Conservation (phyloP, 2,329 filamentous ascomycete species). For the Alternaria brassicae region DNA sequence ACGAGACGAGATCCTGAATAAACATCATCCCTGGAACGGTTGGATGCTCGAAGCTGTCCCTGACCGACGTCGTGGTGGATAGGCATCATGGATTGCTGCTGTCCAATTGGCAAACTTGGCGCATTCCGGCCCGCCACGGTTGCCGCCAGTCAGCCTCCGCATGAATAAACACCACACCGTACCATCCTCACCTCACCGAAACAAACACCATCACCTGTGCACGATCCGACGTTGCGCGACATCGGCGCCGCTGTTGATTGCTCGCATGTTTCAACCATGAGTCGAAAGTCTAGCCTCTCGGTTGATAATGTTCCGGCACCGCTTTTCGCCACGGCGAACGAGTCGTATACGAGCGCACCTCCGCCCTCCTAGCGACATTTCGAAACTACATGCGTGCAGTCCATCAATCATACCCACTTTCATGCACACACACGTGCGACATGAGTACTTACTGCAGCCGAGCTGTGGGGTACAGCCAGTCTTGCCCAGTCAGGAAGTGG, state of each 20-base stretch:
- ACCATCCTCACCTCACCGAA: background rate
- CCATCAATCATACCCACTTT: constrained; percentile 1
- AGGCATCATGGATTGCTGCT: background rate
- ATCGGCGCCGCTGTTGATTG: background rate
- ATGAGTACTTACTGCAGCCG: background rate
- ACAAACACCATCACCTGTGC: background rate
- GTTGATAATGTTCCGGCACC: background rate
- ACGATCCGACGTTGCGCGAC: background rate
- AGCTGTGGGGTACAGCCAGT: background rate
- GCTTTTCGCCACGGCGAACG: background rate
- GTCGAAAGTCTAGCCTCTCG: background rate
- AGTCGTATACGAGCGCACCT: background rate
- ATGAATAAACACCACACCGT: background rate
- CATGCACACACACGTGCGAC: background rate
- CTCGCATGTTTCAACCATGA: background rate
- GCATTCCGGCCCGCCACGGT: background rate
- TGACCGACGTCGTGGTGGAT: background rate
- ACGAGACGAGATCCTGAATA: background rate
- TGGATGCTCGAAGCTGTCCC: background rate
- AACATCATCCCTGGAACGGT: background rate
- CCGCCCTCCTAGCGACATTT: background rate
- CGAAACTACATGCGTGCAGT: background rate
- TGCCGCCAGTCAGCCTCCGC: background rate
- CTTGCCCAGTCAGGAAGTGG: background rate
- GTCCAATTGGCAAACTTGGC: background rate